These are phyloP conservation scores for Lippia alba DNA, from an alignment of 305 asterid species.

Conservation along the genomic window DNA sequence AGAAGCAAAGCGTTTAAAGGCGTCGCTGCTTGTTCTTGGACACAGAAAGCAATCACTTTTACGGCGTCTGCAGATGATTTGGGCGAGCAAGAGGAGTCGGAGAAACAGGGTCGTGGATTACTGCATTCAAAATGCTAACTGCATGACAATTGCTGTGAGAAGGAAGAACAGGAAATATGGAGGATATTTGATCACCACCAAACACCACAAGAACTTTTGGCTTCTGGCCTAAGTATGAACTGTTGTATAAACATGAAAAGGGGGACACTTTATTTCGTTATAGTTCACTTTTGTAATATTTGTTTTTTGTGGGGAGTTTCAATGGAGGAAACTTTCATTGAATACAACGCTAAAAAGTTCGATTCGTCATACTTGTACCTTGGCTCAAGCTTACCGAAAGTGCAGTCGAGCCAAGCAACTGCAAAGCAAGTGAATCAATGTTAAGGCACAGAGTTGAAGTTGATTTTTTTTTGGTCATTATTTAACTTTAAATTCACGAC, in stretches of 20 bases:
- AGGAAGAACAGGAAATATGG: conserved; percentile 69
- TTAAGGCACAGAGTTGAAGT: conserved; percentile 1
- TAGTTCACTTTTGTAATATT: not conserved
- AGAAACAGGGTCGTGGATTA: conserved; percentile 57
- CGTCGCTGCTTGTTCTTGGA: conserved; percentile 72
- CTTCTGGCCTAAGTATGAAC: conserved; percentile 63
- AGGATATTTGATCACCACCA: conserved; percentile 87
- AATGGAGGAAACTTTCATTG: not conserved
- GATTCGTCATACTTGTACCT: conserved; percentile 24
- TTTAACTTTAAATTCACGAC: too few species aligned
- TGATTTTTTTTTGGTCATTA: too few species aligned
- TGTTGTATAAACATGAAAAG: not conserved
- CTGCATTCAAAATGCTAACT: conserved; percentile 76
- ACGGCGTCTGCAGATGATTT: conserved; percentile 64
- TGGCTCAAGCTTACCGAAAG: conserved; percentile 1
- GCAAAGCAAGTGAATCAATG: conserved; percentile 25
- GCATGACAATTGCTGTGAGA: conserved; percentile 90
- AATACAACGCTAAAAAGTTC: conserved; percentile 2
- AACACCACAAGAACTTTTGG: conserved; percentile 90
- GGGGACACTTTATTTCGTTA: conserved; percentile 1
- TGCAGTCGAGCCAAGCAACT: conserved; percentile 12
- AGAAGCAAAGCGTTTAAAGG: conserved; percentile 60
- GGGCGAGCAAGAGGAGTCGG: conserved; percentile 48
- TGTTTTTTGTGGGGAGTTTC: not conserved
- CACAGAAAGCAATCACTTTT: conserved; percentile 60